phyloP scores from a whole-genome alignment of 2,329 filamentous ascomycete genomes.

The Botrytis deweyae region DNA sequence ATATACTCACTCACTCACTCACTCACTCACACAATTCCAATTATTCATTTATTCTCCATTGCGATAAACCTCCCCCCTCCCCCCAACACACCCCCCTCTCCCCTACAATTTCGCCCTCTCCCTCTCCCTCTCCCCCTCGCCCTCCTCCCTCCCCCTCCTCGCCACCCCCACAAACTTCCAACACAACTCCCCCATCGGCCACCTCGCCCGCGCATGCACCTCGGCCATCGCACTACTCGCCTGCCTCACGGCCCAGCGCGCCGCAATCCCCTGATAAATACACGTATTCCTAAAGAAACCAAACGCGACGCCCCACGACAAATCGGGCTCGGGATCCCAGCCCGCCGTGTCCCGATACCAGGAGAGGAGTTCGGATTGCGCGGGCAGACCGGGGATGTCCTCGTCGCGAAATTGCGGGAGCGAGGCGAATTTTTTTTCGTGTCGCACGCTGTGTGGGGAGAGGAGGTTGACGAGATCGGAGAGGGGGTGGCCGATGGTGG shows the following conservation, averaged over 20 bases:
- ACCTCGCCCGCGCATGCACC: slow-evolving; percentile 67
- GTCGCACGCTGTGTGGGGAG: slow-evolving; percentile 45
- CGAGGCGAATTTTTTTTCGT: slow-evolving; percentile 36
- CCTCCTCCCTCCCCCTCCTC: slow-evolving; percentile 40
- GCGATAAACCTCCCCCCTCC: no score
- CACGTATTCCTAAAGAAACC: slow-evolving; percentile 60
- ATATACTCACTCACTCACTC: no score
- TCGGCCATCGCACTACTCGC: slow-evolving; percentile 83
- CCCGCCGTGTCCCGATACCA: slow-evolving; percentile 70
- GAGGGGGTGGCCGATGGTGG: slow-evolving; percentile 92
- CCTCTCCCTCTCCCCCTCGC: background rate
- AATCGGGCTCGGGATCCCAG: slow-evolving; percentile 66
- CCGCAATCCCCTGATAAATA: slow-evolving; percentile 86
- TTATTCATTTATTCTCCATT: background rate
- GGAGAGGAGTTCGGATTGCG: slow-evolving; percentile 54
- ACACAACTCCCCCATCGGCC: slow-evolving; percentile 72
- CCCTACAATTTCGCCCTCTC: slow-evolving; percentile 44
- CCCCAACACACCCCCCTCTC: no score
- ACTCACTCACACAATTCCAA: background rate
- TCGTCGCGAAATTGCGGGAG: slow-evolving; percentile 43
- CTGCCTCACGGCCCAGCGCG: slow-evolving; percentile 78
- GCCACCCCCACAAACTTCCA: slow-evolving; percentile 68
- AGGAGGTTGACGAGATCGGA: slow-evolving; percentile 84
- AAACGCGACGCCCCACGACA: slow-evolving; percentile 62
- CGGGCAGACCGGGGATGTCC: slow-evolving; percentile 54